Base-by-base conservation (phyloP, 2,329 filamentous ascomycete genomes). In the Coniella lustricola region DNA sequence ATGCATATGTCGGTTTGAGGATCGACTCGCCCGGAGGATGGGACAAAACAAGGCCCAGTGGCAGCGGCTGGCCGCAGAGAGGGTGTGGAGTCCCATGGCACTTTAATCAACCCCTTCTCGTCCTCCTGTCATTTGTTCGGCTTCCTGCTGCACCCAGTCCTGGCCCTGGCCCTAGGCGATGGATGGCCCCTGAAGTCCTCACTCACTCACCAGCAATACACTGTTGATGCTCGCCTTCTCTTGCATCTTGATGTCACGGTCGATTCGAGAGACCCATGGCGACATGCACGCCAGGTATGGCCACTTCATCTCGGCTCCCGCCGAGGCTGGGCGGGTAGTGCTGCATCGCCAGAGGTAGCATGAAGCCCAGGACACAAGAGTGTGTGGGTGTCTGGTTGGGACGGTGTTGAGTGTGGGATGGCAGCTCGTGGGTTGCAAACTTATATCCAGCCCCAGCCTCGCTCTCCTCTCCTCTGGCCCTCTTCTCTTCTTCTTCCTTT, bases 231-330 rank as follows among this genome's bases (percentile, higher is more conserved):
- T 45, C 35, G 40, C 37, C 33, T 40, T 46, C 38, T 39, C 46
- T 43, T 46, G 46, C 40, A 25, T 36, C 29, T 22, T 17, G 41
- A 34, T 35, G 25, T 16, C 8, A 31, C 47, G 10, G 18, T 32
- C 17, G 25, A 25, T 39, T 39, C 18, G 36, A 36, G 39, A 38
- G 31, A 48, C 25, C 44, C 44, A 37, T 44, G 34, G 48, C 31
- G 22, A 48, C 44, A 41, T 33, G 51, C 33, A 34, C 33, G n/a
- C 22, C 35, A 20, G n/a, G 22, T 22, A 37, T 37, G 34, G 36
- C 32, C 36, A 40, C 9, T 25, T 50, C 40, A 50, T 53, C 50
- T 52, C 50, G 50, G 50, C 50, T 48, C 47, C 44, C 25, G 20
- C 48, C 48, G 51, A 46, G 16, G 21, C 31, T 9, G 48, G 4